Percentiles rank a stretch among this genome's conserved stretches.
Conservation (phyloP, 768 basidiomycete species). For the Tulasnella sp. region DNA sequence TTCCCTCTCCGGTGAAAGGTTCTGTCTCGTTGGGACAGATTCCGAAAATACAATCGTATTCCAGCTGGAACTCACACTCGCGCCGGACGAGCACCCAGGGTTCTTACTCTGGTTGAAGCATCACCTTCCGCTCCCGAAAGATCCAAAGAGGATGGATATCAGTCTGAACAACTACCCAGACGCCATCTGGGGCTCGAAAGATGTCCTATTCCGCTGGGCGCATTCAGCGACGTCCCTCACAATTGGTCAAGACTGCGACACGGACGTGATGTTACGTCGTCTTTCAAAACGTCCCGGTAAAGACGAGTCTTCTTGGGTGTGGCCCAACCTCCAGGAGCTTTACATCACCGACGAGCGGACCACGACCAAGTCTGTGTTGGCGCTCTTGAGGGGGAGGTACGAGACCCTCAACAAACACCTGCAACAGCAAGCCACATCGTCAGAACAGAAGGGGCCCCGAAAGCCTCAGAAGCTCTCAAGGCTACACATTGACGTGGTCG, state of each 20-base stretch:
- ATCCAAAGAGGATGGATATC: not conserved
- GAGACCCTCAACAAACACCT: not conserved
- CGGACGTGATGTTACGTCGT: not conserved
- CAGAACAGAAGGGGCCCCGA: not conserved
- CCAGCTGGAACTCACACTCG: not conserved
- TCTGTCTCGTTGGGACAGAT: not conserved
- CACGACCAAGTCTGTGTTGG: not conserved
- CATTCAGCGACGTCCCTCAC: not conserved
- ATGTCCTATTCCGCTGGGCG: not conserved
- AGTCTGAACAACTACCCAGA: not conserved
- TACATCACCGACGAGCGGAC: not conserved
- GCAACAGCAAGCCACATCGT: not conserved
- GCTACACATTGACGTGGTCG: not conserved
- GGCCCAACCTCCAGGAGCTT: not conserved
- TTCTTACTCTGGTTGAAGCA: not conserved
- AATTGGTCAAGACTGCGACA: not conserved
- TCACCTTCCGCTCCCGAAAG: not conserved
- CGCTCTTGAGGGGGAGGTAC: not conserved
- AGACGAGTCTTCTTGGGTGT: not conserved
- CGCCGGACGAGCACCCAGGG: not conserved
- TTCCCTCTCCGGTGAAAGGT: not conserved
- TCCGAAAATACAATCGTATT: not conserved
- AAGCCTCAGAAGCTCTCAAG: not conserved
- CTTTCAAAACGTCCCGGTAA: not conserved
- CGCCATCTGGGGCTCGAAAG: not conserved